Base-by-base conservation (phyloP, 2,329 filamentous ascomycete genomes). In the Fusarium mangiferae region DNA sequence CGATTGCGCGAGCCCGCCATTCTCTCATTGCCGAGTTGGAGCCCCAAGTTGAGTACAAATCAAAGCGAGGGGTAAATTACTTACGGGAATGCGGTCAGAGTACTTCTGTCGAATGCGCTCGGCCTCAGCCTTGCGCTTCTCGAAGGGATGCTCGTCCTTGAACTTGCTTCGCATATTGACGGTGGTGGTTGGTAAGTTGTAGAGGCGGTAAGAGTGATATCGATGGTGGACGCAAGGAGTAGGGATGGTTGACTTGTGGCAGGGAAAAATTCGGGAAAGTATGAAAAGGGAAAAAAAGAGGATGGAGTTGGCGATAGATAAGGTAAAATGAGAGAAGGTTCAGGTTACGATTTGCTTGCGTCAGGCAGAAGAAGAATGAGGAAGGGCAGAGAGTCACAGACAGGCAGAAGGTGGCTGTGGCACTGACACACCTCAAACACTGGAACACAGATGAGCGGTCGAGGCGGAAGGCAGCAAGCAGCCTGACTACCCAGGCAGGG, bases 111-210 rank as follows among this genome's bases (percentile, higher is more conserved):
- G 95, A 84, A 98, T 98, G 85, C 96, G 95, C 90, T 99, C 96
- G 83, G 96, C 96, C 88, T 99, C 96, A 77, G 96, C 96, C 94
- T 98, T 98, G 88, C 96, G 95, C 94, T 99, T 99, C 93, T 98
- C 96, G 84, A 98, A 98, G 80, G 94, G 95, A 85, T 98, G 96
- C 91, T 98, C 96, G 92, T 99, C 96, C 95, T 99, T 99, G 87
- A 99, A 99, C 91, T 98, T 98, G 89, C 94, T 97, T 83, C 95
- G 93, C 95, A 98, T 98, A 78, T 82, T 94, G 89, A 82, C 82
- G 82, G 83, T 83, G 78, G 52, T 72, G 56, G 64, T 42, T 54
- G 69, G 72, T 73, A 61, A 68, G 52, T 52, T 30, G 63, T 54
- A 56, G 62, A 65, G 51, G 68, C 69, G 72, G 74, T 72, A 66